Percentiles rank a stretch among this genome's conserved stretches.
Evolutionary conservation across 352 stramenopile genomes (phyloP).

Genomic region (Globisporangium perplexum): DNA sequence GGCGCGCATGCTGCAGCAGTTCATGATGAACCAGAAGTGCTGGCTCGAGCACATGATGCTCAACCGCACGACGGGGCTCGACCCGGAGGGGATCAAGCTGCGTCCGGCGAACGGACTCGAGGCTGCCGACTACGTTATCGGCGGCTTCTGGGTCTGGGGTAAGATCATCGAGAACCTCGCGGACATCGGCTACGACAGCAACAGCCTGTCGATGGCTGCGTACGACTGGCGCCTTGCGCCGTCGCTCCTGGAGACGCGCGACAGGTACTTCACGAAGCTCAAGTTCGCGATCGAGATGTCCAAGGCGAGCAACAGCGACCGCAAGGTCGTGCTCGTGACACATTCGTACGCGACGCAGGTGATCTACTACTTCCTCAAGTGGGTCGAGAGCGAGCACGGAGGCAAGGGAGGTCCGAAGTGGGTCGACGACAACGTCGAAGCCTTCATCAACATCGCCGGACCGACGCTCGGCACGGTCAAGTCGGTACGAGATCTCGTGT

Average conservation of each 20-base stretch:
- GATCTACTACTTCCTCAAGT: conserved; percentile 94
- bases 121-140: conserved; percentile 93
- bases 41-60: conserved; percentile 92
- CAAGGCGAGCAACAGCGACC: conserved; percentile 46
- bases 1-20: conserved; percentile 83
- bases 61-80: conserved; percentile 84
- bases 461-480: conserved; percentile 91
- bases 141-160: conserved; percentile 93
- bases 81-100: conserved; percentile 79
- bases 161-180: conserved; percentile 90
- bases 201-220: conserved; percentile 82
- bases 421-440: conserved; percentile 90
- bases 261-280: conserved; percentile 91
- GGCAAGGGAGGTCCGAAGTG: conserved; percentile 87
- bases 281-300: conserved; percentile 92
- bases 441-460: conserved; percentile 93
- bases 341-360: conserved; percentile 93
- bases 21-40: conserved; percentile 89
- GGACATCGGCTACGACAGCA: conserved; percentile 92
- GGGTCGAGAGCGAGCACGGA: conserved; percentile 86
- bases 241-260: conserved; percentile 66
- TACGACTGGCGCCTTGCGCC: conserved; percentile 86
- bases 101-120: conserved; percentile 85
- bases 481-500: conserved; percentile 18
- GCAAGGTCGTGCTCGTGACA: conserved; percentile 89